Percentiles rank a stretch among this genome's conserved stretches.
Conservation (phyloP, 1,139 yeast genomes). For the Blastobotrys aristatus region DNA sequence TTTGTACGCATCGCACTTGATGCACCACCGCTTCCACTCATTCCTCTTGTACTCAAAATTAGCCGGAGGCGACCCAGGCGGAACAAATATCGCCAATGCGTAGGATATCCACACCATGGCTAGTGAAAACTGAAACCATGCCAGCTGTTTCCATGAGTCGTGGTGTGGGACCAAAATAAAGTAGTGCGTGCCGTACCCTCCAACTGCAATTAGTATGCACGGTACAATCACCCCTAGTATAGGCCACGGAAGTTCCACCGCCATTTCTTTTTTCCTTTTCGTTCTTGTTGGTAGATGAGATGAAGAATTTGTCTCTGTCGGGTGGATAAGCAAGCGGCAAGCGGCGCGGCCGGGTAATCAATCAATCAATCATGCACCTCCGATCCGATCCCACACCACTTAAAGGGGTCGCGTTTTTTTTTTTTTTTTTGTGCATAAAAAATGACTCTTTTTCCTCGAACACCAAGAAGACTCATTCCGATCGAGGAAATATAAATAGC, state of each 20-base stretch:
- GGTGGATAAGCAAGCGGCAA: neutral
- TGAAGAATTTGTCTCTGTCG: neutral
- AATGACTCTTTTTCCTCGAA: too few relatives aligned
- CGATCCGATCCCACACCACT: too few relatives aligned
- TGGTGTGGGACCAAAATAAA: constrained; percentile 47
- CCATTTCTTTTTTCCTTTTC: constrained; percentile 18
- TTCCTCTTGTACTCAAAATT: constrained; percentile 37
- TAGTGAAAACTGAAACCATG: constrained; percentile 46
- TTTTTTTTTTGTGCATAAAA: too few relatives aligned
- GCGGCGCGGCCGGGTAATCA: neutral
- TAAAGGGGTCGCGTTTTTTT: too few relatives aligned
- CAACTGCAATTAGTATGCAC: constrained; percentile 47
- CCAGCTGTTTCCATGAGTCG: constrained; percentile 40
- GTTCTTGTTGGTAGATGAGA: neutral
- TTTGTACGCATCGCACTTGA: constrained; percentile 58
- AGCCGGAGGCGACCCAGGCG: constrained; percentile 57
- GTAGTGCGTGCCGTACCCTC: constrained; percentile 64
- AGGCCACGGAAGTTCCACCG: constrained; percentile 31
- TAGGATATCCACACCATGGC: constrained; percentile 70
- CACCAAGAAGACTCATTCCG: neutral
- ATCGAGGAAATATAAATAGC: constrained; percentile 2
- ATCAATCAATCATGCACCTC: too few relatives aligned
- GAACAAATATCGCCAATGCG: constrained; percentile 48
- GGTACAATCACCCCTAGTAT: constrained; percentile 46
- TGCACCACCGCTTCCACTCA: constrained; percentile 58